Percentiles rank a stretch among this genome's conserved stretches.
Evolutionary conservation across 306 rosid genomes (phyloP).

Genomic region (Calophaca sinica): DNA sequence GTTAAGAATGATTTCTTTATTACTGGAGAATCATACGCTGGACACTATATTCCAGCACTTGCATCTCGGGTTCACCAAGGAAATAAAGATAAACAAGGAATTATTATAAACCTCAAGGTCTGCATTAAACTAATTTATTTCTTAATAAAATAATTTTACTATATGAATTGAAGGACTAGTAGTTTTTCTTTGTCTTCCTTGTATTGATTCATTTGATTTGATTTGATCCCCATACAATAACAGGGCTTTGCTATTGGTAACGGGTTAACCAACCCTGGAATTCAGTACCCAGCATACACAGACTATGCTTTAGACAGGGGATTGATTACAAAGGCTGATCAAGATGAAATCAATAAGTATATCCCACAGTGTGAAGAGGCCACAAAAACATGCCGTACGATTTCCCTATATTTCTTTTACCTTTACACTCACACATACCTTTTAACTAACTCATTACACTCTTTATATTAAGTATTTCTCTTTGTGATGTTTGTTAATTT

Average conservation of each 20-base stretch:
- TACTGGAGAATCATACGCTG: constrained; percentile 93
- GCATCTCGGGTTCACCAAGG: constrained; percentile 76
- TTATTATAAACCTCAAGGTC: constrained; percentile 75
- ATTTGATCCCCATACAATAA: neutral
- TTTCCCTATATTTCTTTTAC: neutral
- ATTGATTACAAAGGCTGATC: constrained; percentile 57
- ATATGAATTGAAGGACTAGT: neutral
- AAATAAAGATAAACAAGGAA: constrained; percentile 73
- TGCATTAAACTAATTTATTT: neutral
- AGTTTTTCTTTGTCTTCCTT: too few species aligned
- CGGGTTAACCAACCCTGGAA: constrained; percentile 72
- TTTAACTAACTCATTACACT: too few species aligned
- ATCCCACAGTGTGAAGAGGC: constrained; percentile 63
- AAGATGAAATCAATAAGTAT: constrained; percentile 46
- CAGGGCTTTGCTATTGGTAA: constrained; percentile 94
- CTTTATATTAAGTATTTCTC: too few species aligned
- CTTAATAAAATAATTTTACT: neutral
- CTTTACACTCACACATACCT: neutral
- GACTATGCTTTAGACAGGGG: constrained; percentile 70
- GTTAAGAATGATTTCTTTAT: constrained; percentile 78
- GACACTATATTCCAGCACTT: constrained; percentile 92
- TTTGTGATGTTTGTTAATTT: too few species aligned
- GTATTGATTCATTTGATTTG: neutral
- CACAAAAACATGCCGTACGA: constrained; percentile 59
- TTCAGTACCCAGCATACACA: constrained; percentile 78